phyloP scores from a whole-genome alignment of 2,329 filamentous ascomycete species.

The Alternaria conjuncta region DNA sequence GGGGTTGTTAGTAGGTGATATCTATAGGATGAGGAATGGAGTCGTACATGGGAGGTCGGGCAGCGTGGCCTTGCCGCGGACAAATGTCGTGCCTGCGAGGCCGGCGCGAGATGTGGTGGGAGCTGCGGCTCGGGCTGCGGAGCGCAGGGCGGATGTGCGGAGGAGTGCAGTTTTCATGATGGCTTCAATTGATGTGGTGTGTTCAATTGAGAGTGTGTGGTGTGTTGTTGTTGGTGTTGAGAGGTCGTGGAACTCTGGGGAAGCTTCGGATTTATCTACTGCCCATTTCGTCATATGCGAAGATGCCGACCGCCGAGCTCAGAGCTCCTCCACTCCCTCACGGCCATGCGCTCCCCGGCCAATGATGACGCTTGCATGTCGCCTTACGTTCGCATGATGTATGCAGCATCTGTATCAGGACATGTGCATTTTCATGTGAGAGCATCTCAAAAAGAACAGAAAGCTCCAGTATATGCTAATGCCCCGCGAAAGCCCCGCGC shows the following conservation, averaged over 20 bases:
- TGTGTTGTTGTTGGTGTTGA: slow-evolving; percentile 6
- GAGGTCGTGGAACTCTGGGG: slow-evolving; percentile 10
- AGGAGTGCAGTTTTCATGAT: slow-evolving; percentile 79
- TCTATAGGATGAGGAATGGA: too few relatives aligned
- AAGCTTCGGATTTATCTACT: slow-evolving; percentile 19
- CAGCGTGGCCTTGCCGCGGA: slow-evolving; percentile 88
- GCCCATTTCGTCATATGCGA: slow-evolving; percentile 36
- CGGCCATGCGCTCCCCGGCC: slow-evolving; percentile 10
- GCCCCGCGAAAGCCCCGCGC: slow-evolving; percentile 18
- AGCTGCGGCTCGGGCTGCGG: slow-evolving; percentile 72
- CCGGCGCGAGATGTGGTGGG: slow-evolving; percentile 67
- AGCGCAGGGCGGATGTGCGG: slow-evolving; percentile 72
- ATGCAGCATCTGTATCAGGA: background rate
- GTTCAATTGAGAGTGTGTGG: slow-evolving; percentile 29
- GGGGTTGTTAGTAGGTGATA: background rate
- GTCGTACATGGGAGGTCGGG: slow-evolving; percentile 80
- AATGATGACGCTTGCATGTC: slow-evolving; percentile 13
- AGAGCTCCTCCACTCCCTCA: slow-evolving; percentile 18
- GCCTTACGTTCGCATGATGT: background rate
- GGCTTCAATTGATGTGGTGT: slow-evolving; percentile 23
- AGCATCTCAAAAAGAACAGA: background rate
- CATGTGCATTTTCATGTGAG: background rate
- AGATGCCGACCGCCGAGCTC: slow-evolving; percentile 25
- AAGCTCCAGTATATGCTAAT: background rate
- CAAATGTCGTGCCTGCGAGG: slow-evolving; percentile 76